These are phyloP conservation scores for Pachyrhizus erosus DNA, from an alignment of 306 rosid species.

Conservation along the genomic window DNA sequence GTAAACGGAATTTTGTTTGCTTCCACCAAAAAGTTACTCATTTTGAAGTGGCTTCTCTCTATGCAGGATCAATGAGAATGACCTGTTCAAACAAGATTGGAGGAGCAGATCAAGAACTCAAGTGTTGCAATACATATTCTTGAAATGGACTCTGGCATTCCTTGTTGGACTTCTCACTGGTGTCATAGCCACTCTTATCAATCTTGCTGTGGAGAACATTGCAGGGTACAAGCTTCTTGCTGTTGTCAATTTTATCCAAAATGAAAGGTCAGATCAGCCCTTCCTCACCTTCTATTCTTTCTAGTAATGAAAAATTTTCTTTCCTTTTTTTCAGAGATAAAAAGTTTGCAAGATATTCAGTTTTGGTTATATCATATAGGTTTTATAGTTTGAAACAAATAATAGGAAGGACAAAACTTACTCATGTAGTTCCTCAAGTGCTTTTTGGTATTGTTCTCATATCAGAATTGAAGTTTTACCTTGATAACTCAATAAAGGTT, in stretches of 20 bases:
- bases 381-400: background rate
- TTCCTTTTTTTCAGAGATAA: background rate
- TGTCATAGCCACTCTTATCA: conserved; percentile 79
- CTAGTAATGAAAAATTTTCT: background rate
- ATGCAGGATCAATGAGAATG: conserved; percentile 92
- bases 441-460: background rate
- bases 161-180: conserved; percentile 92
- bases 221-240: conserved; percentile 88
- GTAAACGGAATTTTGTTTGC: background rate
- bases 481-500: background rate
- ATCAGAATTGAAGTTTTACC: background rate
- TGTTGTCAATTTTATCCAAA: conserved; percentile 53
- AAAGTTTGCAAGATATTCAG: background rate
- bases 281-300: background rate
- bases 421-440: background rate
- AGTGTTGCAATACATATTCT: conserved; percentile 73
- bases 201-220: conserved; percentile 86
- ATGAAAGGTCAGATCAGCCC: conserved; percentile 57
- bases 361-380: background rate
- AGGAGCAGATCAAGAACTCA: conserved; percentile 82
- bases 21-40: conserved; percentile 5
- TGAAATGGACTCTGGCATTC: conserved; percentile 77
- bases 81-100: conserved; percentile 91
- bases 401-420: background rate
- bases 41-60: conserved; percentile 2